Evolutionary conservation across 345 rosid genomes (phyloP), one percentile per base, ranked within the genome.

Genomic region (Gossypium sturtianum): DNA sequence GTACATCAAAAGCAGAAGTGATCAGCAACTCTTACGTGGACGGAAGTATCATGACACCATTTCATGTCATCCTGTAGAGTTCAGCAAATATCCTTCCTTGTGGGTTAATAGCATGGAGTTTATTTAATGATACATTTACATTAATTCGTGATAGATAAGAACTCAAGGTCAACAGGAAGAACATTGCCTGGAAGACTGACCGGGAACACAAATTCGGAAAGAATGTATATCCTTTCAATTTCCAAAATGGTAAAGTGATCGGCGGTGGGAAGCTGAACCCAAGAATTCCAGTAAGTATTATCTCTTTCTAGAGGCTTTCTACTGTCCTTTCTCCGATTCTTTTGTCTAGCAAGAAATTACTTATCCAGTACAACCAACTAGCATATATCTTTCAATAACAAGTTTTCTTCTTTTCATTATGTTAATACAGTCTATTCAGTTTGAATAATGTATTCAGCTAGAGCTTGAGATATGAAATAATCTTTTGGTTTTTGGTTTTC

Each of bases 1-100:
- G 82, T 92, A 92, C 79, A 90, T 92, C 59, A 92, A 90, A 82
- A 92, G 93, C 81, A 87, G 93, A 89, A 90, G 89, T 70, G 93
- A 89, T 83, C 83, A 81, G 78, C 97, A 90, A 64, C 89, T 92
- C 56, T 81, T 86, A 72, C 83, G 83, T 68, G 95, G 93, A 69
- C 71, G 71, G 12, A 78, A 84, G 70, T 81, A 75, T 75, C 78
- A 79, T 51, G 84, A 69, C 25, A 83, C 92, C 44, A 84, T 91
- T 83, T 77, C 91, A 59, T 92, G 95, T 81, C 83, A 83, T 76
- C 95, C 95, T 5, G 86, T 82, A 78, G 86, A 87, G 80, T 87
- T 71, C 74, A 74, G 78, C 70, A 84, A 90, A 90, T 6, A 82
- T 92, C 66, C 86, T 90, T 73, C 97, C 95, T 73, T 92, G 97